phyloP scores from a whole-genome alignment of 768 basidiomycete genomes.

The Kwoniella sp. region DNA sequence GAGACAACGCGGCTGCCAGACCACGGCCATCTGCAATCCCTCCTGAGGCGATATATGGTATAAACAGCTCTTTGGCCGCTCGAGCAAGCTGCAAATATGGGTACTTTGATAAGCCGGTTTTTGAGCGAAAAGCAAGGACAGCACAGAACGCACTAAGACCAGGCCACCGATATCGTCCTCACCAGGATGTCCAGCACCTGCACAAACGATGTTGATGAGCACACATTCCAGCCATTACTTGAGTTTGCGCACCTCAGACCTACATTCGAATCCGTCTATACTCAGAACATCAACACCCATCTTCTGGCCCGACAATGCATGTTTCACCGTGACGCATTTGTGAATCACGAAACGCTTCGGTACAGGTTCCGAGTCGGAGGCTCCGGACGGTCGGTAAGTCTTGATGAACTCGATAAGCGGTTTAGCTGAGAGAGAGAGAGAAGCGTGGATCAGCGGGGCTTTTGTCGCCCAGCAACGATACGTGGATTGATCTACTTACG shows the following conservation, averaged over 20 bases:
- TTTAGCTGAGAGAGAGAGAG: constrained; percentile 61
- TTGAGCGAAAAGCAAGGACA: no score
- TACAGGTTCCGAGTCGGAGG: neutral
- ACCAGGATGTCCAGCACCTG: constrained; percentile 90
- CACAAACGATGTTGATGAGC: no score
- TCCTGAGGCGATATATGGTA: constrained; percentile 87
- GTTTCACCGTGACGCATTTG: constrained; percentile 60
- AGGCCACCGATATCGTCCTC: constrained; percentile 90
- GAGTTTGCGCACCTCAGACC: no score
- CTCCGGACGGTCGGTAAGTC: constrained; percentile 64
- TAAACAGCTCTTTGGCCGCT: constrained; percentile 76
- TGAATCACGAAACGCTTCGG: constrained; percentile 66
- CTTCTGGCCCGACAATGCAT: constrained; percentile 61
- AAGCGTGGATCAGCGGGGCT: no score
- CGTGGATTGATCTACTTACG: no score
- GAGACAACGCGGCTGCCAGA: constrained; percentile 73
- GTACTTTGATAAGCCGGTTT: neutral
- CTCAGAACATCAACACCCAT: constrained; percentile 83
- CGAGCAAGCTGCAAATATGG: constrained; percentile 68
- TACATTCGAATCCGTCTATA: constrained; percentile 91
- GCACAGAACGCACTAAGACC: constrained; percentile 67
- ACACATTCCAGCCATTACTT: no score
- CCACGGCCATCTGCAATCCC: constrained; percentile 87
- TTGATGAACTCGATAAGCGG: constrained; percentile 80
- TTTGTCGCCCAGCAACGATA: no score